Conservation (phyloP, 345 rosid species). For the Populus ilicifolia region DNA sequence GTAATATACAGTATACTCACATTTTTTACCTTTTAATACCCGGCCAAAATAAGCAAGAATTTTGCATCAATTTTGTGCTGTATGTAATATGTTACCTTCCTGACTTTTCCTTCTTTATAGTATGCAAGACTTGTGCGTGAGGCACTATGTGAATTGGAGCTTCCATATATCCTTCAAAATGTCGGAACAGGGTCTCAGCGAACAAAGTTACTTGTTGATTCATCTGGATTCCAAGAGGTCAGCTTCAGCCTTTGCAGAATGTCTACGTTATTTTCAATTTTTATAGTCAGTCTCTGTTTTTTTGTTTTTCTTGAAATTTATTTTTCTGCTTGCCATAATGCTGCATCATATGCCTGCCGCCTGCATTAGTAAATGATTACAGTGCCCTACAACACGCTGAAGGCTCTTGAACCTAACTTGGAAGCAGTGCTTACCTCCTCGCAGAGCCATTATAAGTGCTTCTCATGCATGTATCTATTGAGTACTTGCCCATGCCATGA, state of each 20-base stretch:
- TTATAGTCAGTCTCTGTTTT: not conserved
- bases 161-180: conserved; percentile 70
- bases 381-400: too few relatives aligned
- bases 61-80: not conserved
- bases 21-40: too few relatives aligned
- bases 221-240: conserved; percentile 68
- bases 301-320: not conserved
- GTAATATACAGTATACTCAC: too few relatives aligned
- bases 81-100: not conserved
- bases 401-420: too few relatives aligned
- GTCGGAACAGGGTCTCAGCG: conserved; percentile 60
- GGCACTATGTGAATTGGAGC: conserved; percentile 81
- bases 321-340: not conserved
- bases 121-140: conserved; percentile 76
- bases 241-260: not conserved
- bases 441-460: too few relatives aligned
- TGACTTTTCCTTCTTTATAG: conserved; percentile 26
- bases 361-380: too few relatives aligned
- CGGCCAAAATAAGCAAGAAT: too few relatives aligned
- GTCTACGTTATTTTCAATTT: not conserved
- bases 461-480: too few relatives aligned
- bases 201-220: conserved; percentile 43
- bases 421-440: too few relatives aligned
- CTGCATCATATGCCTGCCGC: too few relatives aligned
- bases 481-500: too few relatives aligned